These are phyloP conservation scores for Sphaerulina musiva DNA, from an alignment of 2,329 filamentous ascomycete genomes.

Conservation along the genomic window DNA sequence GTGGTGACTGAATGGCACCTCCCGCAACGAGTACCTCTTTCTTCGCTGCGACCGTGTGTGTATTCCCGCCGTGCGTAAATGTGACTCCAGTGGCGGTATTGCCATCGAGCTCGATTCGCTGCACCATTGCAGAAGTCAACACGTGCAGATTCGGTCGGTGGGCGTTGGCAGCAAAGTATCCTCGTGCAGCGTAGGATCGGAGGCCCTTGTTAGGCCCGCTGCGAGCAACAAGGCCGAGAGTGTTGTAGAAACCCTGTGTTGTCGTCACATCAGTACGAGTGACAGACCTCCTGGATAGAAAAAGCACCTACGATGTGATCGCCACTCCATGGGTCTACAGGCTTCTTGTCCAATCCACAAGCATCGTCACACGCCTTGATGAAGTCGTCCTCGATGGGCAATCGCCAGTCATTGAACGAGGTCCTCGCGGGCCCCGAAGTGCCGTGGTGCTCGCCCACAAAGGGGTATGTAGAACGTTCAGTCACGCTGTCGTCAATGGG, in stretches of 20 bases:
- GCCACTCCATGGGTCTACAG: slow-evolving; percentile 34
- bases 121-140: slow-evolving; percentile 39
- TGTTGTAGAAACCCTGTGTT: slow-evolving; percentile 30
- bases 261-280: background rate
- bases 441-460: slow-evolving; percentile 33
- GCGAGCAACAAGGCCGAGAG: slow-evolving; percentile 25
- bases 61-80: slow-evolving; percentile 37
- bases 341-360: slow-evolving; percentile 33
- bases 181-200: slow-evolving; percentile 33
- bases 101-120: slow-evolving; percentile 43
- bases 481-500: slow-evolving; percentile 27
- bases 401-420: slow-evolving; percentile 33
- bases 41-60: slow-evolving; percentile 33
- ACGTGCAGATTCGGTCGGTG: slow-evolving; percentile 31
- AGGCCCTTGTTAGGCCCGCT: slow-evolving; percentile 30
- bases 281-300: too few species aligned
- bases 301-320: slow-evolving; percentile 29
- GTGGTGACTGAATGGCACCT: slow-evolving; percentile 52
- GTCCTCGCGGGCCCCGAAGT: slow-evolving; percentile 33
- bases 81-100: slow-evolving; percentile 38
- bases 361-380: slow-evolving; percentile 33
- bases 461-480: slow-evolving; percentile 28
- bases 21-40: slow-evolving; percentile 55
- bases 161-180: slow-evolving; percentile 32
- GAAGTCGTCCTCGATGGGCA: slow-evolving; percentile 34